Evolutionary conservation across 768 basidiomycete genomes (phyloP), one percentile per base, ranked within the genome.

Genomic region (Dentipellis fragilis): DNA sequence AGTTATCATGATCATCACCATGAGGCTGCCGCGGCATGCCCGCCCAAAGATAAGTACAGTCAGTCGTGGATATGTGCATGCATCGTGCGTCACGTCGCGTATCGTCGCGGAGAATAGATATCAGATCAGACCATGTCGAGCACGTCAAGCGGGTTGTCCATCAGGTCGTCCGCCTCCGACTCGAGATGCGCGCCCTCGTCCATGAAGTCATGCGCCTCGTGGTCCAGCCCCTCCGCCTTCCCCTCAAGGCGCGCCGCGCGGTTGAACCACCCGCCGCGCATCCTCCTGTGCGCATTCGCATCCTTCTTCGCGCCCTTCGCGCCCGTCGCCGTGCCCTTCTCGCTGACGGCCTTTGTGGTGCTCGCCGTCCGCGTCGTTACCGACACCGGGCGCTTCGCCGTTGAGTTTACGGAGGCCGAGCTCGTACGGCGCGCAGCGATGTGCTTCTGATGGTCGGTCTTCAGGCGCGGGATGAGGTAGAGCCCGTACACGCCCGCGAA

Each of bases 391-490:
- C 19, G 8, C 22, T 14, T 55, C 21, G 35, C 54, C 48, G 29
- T 21, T 14, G 23, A 10, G 34, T 11, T 36, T 36, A 12, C 14
- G 48, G 10, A 14, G 22, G 42, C 52, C 45, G 38, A 29, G 51
- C 34, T 6, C 16, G 42, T 17, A 9, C 19, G n/a, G 16, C 42
- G 42, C 42, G 42, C 42, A 16, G 42, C 53, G 35, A 54, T 38
- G 34, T 57, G 52, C 21, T 10, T 22, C 45, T 8, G 5, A 34
- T 54, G 56, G 8, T n/a, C 16, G 10, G 49, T 38, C 52, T 51
- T 57, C 35, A 57, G 36, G 16, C 10, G 23, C 36, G 29, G 16
- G 35, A 57, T 52, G 37, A 46, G 51, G 49, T 49, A 57, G 12
- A 23, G 17, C 3, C 50, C 40, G 17, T 52, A 59, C 16, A 48